Conservation (phyloP, 2,329 filamentous ascomycete genomes). For the Chaetomiaceae sp. region DNA sequence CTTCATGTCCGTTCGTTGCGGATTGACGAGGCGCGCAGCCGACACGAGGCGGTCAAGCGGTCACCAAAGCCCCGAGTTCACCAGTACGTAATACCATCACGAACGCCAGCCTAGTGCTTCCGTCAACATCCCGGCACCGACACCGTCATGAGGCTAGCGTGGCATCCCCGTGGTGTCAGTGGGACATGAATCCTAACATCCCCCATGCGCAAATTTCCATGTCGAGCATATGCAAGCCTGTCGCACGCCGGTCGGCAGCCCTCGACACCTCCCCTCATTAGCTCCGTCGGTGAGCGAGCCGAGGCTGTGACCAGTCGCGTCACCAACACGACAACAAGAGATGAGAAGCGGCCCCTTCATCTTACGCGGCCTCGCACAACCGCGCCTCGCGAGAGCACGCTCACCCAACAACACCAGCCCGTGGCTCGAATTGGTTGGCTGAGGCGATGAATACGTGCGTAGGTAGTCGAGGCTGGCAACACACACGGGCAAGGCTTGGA, state of each 20-base stretch:
- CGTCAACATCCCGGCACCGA: too few species aligned
- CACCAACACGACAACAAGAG: not conserved
- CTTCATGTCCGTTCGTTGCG: too few species aligned
- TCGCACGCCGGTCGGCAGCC: not conserved
- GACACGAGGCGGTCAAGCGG: too few species aligned
- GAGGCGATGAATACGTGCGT: not conserved
- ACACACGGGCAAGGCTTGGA: not conserved
- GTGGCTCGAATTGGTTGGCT: not conserved
- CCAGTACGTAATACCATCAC: too few species aligned
- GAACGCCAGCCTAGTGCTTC: too few species aligned
- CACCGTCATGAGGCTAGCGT: too few species aligned
- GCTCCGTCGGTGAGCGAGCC: not conserved
- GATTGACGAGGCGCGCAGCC: too few species aligned
- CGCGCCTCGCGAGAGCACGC: not conserved
- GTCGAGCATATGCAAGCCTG: not conserved
- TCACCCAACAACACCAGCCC: not conserved
- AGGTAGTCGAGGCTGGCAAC: not conserved
- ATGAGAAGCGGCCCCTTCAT: slow-evolving; percentile 1
- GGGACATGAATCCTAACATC: too few species aligned
- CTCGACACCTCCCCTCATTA: not conserved
- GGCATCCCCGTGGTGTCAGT: too few species aligned
- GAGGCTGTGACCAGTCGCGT: not conserved
- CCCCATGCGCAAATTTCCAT: too few species aligned
- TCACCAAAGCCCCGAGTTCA: too few species aligned
- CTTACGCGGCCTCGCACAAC: slow-evolving; percentile 6